phyloP scores from a whole-genome alignment of 2,329 filamentous ascomycete species.

The Atkinsonella texensis region DNA sequence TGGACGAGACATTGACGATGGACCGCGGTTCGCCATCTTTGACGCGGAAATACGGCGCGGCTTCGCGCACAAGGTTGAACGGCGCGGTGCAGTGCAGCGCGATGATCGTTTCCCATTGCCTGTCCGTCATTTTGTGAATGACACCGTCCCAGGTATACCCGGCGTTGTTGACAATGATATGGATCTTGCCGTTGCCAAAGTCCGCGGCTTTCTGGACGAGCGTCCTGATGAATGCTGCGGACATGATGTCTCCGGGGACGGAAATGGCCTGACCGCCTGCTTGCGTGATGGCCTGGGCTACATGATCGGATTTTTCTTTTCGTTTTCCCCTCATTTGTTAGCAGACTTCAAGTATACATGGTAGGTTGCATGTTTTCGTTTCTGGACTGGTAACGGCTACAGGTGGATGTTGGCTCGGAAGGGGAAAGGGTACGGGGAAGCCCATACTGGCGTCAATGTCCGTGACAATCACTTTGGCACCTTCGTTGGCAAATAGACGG shows the following conservation, averaged over 20 bases:
- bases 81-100: constrained; percentile 74
- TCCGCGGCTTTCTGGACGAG: constrained; percentile 66
- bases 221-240: constrained; percentile 54
- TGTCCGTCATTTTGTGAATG: constrained; percentile 84
- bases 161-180: constrained; percentile 86
- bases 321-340: background rate
- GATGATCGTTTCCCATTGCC: constrained; percentile 84
- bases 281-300: constrained; percentile 58
- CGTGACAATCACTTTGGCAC: constrained; percentile 70
- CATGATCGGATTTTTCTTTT: constrained; percentile 49
- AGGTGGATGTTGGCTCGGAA: too few relatives aligned
- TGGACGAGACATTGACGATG: constrained; percentile 76
- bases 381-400: too few relatives aligned
- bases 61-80: constrained; percentile 70
- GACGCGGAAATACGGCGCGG: constrained; percentile 78
- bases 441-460: constrained; percentile 63
- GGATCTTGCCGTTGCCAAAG: constrained; percentile 78
- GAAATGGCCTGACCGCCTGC: constrained; percentile 57
- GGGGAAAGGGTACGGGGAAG: too few relatives aligned
- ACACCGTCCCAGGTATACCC: constrained; percentile 91
- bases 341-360: too few relatives aligned
- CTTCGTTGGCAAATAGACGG: constrained; percentile 74
- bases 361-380: too few relatives aligned
- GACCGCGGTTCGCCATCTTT: constrained; percentile 67
- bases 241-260: constrained; percentile 65